Percentiles rank a stretch among this genome's conserved stretches.
phyloP scores from a whole-genome alignment of 352 stramenopile genomes.

The Globisporangium abappressorium region DNA sequence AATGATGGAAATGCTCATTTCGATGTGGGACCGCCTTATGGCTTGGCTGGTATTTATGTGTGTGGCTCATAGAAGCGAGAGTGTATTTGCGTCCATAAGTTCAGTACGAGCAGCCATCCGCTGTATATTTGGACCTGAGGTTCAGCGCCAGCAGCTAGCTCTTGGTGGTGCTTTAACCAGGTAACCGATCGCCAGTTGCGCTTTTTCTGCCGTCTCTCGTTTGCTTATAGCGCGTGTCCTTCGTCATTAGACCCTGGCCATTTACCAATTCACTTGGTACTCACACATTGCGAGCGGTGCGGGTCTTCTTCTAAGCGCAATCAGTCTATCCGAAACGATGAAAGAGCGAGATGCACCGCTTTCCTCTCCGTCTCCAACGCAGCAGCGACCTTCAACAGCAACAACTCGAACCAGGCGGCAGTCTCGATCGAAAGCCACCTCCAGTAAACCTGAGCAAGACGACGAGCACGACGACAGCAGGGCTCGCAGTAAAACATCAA shows the following conservation, averaged over 20 bases:
- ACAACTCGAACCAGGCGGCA: not conserved
- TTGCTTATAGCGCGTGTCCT: not conserved
- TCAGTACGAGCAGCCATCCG: not conserved
- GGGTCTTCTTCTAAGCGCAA: not conserved
- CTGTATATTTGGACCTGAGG: constrained; percentile 7
- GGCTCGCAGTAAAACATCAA: not conserved
- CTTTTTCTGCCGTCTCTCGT: not conserved
- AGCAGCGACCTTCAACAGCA: not conserved
- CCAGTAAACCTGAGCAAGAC: not conserved
- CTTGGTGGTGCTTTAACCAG: not conserved
- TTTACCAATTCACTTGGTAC: not conserved
- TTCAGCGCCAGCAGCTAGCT: not conserved
- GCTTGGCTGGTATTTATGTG: not conserved
- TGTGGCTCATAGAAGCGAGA: not conserved
- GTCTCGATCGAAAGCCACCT: not conserved
- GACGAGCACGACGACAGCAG: not conserved
- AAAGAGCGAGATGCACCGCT: not conserved
- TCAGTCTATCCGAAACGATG: not conserved
- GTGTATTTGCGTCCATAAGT: constrained; percentile 8
- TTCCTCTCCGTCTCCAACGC: not conserved
- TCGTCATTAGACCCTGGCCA: not conserved
- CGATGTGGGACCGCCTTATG: not conserved
- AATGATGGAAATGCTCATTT: not conserved
- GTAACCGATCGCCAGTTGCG: constrained; percentile 9
- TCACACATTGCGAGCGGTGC: not conserved